Percentiles rank a stretch among this genome's conserved stretches.
Conservation (phyloP, 2,329 filamentous ascomycete genomes). For the Epichloe scottii region DNA sequence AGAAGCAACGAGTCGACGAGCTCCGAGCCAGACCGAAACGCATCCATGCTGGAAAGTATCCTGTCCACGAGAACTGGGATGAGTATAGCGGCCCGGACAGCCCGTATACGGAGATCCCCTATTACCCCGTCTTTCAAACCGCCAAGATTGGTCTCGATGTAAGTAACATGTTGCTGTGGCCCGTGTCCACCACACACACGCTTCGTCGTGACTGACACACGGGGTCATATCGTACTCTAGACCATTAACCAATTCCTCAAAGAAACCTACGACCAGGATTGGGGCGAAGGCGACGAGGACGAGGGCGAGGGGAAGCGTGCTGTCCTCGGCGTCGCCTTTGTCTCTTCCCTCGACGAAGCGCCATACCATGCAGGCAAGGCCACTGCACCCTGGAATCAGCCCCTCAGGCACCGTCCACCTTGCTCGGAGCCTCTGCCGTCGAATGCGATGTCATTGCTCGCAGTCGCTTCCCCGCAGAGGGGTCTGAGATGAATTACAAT, state of each 20-base stretch:
- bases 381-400: not conserved
- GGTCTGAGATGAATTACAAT: not conserved
- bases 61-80: not conserved
- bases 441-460: not conserved
- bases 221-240: not conserved
- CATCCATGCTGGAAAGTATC: not conserved
- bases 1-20: not conserved
- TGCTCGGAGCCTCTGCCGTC: not conserved
- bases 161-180: not conserved
- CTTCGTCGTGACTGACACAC: not conserved
- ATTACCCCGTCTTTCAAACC: not conserved
- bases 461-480: not conserved
- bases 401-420: not conserved
- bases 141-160: not conserved
- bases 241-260: not conserved
- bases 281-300: not conserved
- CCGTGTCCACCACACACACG: not conserved
- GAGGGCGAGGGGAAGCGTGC: not conserved
- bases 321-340: not conserved
- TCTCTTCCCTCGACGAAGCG: not conserved
- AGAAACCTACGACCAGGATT: not conserved
- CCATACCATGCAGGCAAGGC: conserved; percentile 1
- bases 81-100: not conserved
- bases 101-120: not conserved
- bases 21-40: not conserved